Conservation (phyloP, 139 green algal genomes). For the Haematococcus sp. region DNA sequence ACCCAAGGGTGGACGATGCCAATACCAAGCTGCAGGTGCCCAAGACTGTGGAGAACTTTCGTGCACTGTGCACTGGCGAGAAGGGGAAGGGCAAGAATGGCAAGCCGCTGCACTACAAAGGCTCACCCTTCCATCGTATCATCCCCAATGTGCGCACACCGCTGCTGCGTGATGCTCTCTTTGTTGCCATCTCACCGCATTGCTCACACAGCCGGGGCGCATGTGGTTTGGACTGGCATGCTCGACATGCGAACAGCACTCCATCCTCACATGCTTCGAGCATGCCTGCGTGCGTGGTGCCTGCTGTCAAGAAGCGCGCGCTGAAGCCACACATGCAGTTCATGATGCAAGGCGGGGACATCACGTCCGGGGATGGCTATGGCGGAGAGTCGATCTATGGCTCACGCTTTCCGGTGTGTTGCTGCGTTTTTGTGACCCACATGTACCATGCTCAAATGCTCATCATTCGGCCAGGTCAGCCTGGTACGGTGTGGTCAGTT, state of each 20-base stretch:
- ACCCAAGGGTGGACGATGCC: too few species aligned
- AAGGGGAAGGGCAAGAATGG: constrained; percentile 73
- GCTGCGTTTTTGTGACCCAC: too few species aligned
- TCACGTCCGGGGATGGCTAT: constrained; percentile 59
- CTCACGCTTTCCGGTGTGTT: constrained; percentile 53
- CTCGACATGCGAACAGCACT: too few species aligned
- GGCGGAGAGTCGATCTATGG: constrained; percentile 90
- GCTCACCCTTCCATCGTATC: constrained; percentile 34
- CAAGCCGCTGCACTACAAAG: constrained; percentile 73
- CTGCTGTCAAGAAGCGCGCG: background rate
- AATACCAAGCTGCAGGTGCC: constrained; percentile 41
- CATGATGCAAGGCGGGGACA: constrained; percentile 74
- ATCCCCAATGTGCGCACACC: constrained; percentile 38
- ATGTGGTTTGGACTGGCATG: background rate
- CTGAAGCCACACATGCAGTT: constrained; percentile 42
- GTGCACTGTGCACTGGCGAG: constrained; percentile 5
- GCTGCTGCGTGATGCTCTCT: background rate
- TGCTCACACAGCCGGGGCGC: background rate
- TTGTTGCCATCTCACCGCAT: background rate
- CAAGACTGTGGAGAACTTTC: constrained; percentile 85
- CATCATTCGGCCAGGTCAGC: too few species aligned
- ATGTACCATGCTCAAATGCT: too few species aligned
- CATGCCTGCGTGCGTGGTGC: background rate
- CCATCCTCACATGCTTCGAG: background rate
- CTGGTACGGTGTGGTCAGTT: too few species aligned